Conservation (phyloP, 192 early-diverging fungal species). For the Podila verticillata region DNA sequence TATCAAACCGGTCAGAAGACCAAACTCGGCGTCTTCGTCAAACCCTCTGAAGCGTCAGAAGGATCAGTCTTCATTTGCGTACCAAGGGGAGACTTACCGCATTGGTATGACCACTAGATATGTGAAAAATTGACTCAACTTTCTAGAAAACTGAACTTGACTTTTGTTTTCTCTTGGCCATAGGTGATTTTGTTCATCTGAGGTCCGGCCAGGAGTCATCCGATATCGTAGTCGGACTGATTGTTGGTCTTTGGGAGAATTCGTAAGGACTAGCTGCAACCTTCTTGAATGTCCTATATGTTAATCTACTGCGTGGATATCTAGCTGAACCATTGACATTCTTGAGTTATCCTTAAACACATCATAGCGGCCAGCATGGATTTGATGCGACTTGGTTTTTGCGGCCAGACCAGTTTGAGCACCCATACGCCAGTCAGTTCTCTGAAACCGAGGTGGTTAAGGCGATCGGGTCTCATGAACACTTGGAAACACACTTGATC, state of each 20-base stretch:
- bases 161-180: not conserved
- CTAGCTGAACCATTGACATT: no score
- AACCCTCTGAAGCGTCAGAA: conserved; percentile 20
- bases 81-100: conserved; percentile 21
- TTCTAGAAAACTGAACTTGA: not conserved
- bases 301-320: no score
- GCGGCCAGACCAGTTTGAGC: conserved; percentile 13
- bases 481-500: not conserved
- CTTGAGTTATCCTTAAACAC: not conserved
- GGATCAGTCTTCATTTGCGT: conserved; percentile 14
- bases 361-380: conserved; percentile 4
- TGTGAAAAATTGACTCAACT: not conserved
- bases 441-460: conserved; percentile 11
- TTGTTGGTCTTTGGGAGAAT: conserved; percentile 14
- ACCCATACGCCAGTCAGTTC: conserved; percentile 19
- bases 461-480: not conserved
- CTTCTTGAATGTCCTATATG: not conserved
- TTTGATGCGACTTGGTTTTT: conserved; percentile 24
- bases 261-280: not conserved
- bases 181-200: conserved; percentile 32
- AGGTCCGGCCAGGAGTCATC: conserved; percentile 1
- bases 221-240: conserved; percentile 8
- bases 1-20: conserved; percentile 1
- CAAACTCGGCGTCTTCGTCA: conserved; percentile 2
- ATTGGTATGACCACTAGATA: conserved; percentile 14